Evolutionary conservation across 352 stramenopile species (phyloP), one percentile per base, ranked within the genome.

Genomic region (Phytophthora pluvialis): DNA sequence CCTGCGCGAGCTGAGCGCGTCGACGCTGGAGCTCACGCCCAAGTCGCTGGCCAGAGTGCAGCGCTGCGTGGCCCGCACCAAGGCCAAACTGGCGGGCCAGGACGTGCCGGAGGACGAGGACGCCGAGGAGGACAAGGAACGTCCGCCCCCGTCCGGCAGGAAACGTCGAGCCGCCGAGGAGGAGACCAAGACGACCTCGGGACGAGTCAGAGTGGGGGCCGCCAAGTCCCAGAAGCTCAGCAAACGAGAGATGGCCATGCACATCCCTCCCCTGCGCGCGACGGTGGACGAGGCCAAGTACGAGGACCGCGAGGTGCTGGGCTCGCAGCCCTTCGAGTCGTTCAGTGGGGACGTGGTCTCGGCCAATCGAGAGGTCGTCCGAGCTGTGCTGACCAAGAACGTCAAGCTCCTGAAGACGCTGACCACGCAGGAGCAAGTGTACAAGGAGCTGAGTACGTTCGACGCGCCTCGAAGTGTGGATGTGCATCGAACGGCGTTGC

Each of bases 391-490:
- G 15, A 91, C 81, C 35, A 79, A 80, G 50, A 83, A 94, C 63
- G 60, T 88, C 64, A 82, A 87, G 58, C n/a, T 92, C 43, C 61
- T 94, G 11, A 86, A 90, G 70, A 78, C 76, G 36, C 66, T 92
- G 2, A 88, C 77, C 25, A 80, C 70, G 0, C 70, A 89, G 52
- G 77, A 80, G 46, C 55, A 64, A 1, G 50, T 73, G 28, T 82
- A 81, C 60, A 77, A 75, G 42, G 52, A 73, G 9, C 64, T 94
- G 48, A 79, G 75, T 50, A 79, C 83, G 13, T 89, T 89, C 50
- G 64, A 70, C 25, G 67, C 80, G 8, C 21, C 55, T 4, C 78
- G 73, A 8, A 86, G 86, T 53, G 71, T 67, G 0, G 78, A 90
- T 53, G 57, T 90, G 8, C 39, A 28, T 12, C 65, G 70, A 18